Conservation (phyloP, 305 asterid species). For the Fraxinus nigra region DNA sequence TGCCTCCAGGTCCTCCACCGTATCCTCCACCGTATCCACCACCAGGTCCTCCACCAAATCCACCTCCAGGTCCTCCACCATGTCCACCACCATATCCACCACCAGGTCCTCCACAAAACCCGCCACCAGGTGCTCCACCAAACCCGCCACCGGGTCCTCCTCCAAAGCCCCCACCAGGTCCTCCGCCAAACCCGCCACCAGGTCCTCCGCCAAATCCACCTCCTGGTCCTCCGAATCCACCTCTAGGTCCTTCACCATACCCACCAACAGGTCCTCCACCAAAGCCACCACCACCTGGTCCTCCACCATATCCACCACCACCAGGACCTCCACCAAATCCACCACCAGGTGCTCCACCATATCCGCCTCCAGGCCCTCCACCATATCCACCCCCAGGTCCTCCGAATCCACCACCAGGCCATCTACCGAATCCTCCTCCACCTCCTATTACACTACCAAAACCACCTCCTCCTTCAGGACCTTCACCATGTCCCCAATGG, state of each 20-base stretch:
- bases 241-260: background rate
- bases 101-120: slow-evolving; percentile 20
- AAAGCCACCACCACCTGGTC: slow-evolving; percentile 7
- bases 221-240: background rate
- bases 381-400: slow-evolving; percentile 6
- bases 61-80: slow-evolving; percentile 24
- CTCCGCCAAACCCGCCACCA: slow-evolving; percentile 24
- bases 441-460: too few relatives aligned
- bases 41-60: slow-evolving; percentile 9
- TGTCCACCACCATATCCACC: slow-evolving; percentile 18
- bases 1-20: background rate
- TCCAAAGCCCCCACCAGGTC: slow-evolving; percentile 17
- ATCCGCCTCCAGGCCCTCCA: slow-evolving; percentile 4
- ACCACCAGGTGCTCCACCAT: background rate
- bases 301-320: slow-evolving; percentile 17
- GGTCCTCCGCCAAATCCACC: background rate
- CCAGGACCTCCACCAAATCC: slow-evolving; percentile 20
- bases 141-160: background rate
- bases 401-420: background rate
- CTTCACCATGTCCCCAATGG: background rate
- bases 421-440: too few relatives aligned
- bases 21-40: background rate
- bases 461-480: too few relatives aligned
- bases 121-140: slow-evolving; percentile 23
- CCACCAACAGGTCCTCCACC: slow-evolving; percentile 7